Evolutionary conservation across 1,139 yeast genomes (phyloP).

Genomic region (Diutina rugosa): DNA sequence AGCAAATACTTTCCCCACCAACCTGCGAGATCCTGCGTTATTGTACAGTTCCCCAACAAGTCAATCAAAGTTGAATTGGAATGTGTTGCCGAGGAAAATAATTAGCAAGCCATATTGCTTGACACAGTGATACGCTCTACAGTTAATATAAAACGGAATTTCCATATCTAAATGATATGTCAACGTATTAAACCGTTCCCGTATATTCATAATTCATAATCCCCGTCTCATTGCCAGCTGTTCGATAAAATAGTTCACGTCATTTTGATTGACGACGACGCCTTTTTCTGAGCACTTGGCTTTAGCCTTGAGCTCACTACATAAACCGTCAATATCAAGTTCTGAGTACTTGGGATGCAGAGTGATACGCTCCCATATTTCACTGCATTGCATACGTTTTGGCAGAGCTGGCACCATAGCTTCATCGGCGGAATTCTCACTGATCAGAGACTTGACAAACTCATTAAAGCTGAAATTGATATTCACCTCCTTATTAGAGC

Average conservation of each 20-base stretch:
- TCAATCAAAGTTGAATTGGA: constrained; percentile 30
- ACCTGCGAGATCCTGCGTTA: background rate
- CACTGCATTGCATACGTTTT: constrained; percentile 53
- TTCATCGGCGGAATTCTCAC: constrained; percentile 5
- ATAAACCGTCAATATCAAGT: constrained; percentile 84
- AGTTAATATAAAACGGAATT: background rate
- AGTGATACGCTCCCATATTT: constrained; percentile 92
- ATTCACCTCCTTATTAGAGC: constrained; percentile 7
- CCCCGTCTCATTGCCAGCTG: background rate
- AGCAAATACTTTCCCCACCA: constrained; percentile 2
- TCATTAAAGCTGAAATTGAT: constrained; percentile 25
- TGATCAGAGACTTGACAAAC: constrained; percentile 16
- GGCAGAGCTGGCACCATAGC: constrained; percentile 3
- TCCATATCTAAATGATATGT: no score
- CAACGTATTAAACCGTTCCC: background rate
- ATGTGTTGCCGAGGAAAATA: constrained; percentile 16
- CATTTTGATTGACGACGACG: constrained; percentile 69
- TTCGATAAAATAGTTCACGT: constrained; percentile 55
- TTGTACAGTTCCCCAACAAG: constrained; percentile 21
- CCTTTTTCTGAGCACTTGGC: constrained; percentile 95
- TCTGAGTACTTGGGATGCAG: constrained; percentile 90
- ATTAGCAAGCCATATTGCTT: background rate
- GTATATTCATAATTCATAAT: background rate
- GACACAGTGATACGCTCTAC: background rate
- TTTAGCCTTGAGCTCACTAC: constrained; percentile 75